Percentiles rank a stretch among this genome's conserved stretches.
Conservation (phyloP, 805 yeast genomes). For the Teunomyces tritomae region DNA sequence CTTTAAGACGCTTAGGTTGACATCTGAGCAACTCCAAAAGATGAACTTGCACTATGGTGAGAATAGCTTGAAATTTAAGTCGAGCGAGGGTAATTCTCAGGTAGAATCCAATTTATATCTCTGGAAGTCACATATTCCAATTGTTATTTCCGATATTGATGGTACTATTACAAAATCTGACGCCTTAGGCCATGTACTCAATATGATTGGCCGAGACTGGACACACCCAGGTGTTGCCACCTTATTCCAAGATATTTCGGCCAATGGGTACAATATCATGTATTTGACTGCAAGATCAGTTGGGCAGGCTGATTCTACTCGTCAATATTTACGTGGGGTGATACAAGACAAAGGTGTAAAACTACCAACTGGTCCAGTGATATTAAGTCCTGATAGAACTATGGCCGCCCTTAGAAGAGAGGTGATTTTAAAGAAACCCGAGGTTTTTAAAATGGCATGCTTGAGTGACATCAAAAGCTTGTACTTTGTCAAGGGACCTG, state of each 20-base stretch:
- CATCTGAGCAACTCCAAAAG: constrained; percentile 81
- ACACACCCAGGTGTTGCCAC: constrained; percentile 95
- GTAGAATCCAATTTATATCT: constrained; percentile 70
- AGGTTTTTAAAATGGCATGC: constrained; percentile 98
- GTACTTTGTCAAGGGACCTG: constrained; percentile 38
- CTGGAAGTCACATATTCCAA: constrained; percentile 83
- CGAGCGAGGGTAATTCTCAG: constrained; percentile 78
- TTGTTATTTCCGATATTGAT: constrained; percentile 95
- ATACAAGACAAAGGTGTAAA: constrained; percentile 67
- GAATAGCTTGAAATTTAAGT: constrained; percentile 74
- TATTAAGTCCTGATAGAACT: constrained; percentile 91
- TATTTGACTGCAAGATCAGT: constrained; percentile 93
- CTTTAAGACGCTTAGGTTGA: constrained; percentile 85
- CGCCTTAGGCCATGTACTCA: constrained; percentile 93
- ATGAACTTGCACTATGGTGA: constrained; percentile 75
- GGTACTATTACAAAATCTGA: constrained; percentile 98
- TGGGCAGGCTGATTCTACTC: constrained; percentile 90
- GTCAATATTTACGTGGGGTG: constrained; percentile 76
- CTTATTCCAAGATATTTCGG: constrained; percentile 78
- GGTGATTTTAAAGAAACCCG: constrained; percentile 91
- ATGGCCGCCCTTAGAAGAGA: constrained; percentile 93
- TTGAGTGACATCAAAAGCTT: constrained; percentile 77
- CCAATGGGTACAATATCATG: constrained; percentile 90
- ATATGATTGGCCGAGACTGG: constrained; percentile 96
- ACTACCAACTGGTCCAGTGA: constrained; percentile 90